A percentile compares a stretch with the other conserved stretches of the same genome.
These are phyloP conservation scores for Didymella sp. DNA, from an alignment of 2,329 filamentous ascomycete species.

Conservation along the genomic window DNA sequence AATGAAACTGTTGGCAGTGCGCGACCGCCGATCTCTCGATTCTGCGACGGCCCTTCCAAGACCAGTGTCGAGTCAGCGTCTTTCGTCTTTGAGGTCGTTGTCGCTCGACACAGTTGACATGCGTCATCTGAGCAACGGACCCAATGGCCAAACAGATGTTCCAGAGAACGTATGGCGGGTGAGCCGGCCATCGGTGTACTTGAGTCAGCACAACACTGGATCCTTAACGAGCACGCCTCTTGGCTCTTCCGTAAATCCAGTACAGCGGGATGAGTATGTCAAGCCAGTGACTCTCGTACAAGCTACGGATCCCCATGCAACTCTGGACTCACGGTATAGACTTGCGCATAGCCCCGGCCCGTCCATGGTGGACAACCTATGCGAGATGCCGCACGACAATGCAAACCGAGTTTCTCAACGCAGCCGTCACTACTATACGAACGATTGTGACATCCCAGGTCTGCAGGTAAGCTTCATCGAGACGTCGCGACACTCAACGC, in stretches of 20 bases:
- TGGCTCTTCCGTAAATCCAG: slow-evolving; percentile 8
- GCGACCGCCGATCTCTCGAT: neutral
- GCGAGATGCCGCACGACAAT: neutral
- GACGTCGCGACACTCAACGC: neutral
- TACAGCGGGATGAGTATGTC: too few species aligned
- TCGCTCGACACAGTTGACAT: neutral
- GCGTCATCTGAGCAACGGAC: neutral
- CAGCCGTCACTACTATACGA: neutral
- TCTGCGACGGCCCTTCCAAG: neutral
- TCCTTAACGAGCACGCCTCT: slow-evolving; percentile 25
- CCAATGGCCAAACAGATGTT: slow-evolving; percentile 15
- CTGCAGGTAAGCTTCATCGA: neutral
- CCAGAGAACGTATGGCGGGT: slow-evolving; percentile 24
- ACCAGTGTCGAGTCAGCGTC: neutral
- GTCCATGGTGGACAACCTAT: neutral
- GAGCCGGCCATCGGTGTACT: slow-evolving; percentile 23
- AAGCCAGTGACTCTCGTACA: neutral
- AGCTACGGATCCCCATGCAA: neutral
- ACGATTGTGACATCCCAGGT: neutral
- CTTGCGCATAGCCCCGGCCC: neutral
- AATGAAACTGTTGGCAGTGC: neutral
- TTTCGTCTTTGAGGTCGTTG: too few species aligned
- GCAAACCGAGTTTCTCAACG: neutral
- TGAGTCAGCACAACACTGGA: neutral
- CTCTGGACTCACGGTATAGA: neutral